These are phyloP conservation scores for Cokeromyces recurvatus DNA, from an alignment of 371 early-diverging fungal species.

Conservation along the genomic window DNA sequence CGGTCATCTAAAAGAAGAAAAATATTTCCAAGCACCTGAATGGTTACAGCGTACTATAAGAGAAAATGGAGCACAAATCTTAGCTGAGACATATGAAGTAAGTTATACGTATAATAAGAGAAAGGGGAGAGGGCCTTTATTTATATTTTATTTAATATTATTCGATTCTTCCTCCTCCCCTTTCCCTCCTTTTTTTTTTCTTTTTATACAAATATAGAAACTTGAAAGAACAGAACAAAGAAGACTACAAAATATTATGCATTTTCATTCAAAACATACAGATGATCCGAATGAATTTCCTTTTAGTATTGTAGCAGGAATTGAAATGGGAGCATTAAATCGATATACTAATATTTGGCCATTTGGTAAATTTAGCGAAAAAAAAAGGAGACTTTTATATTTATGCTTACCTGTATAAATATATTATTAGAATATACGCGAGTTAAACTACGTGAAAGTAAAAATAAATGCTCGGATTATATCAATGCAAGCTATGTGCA, in stretches of 20 bases:
- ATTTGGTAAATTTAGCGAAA: constrained; percentile 52
- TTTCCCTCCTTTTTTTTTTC: too few species aligned
- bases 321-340: constrained; percentile 65
- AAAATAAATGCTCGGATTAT: constrained; percentile 56
- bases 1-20: constrained; percentile 6
- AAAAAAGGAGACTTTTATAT: constrained; percentile 15
- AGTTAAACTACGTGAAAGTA: constrained; percentile 32
- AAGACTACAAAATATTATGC: constrained; percentile 60
- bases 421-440: constrained; percentile 49
- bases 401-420: constrained; percentile 23
- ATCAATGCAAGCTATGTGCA: constrained; percentile 72
- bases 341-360: constrained; percentile 80
- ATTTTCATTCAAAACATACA: constrained; percentile 45
- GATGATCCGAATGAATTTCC: constrained; percentile 38
- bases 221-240: constrained; percentile 56
- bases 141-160: too few species aligned
- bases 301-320: constrained; percentile 59
- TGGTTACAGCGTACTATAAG: constrained; percentile 28
- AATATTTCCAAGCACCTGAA: constrained; percentile 16
- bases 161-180: too few species aligned
- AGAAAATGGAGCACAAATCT: constrained; percentile 26
- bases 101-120: background rate
- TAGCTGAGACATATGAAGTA: constrained; percentile 47
- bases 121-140: too few species aligned
- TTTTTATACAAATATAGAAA: too few species aligned